These are phyloP conservation scores for Sclerospora graminicola DNA, from an alignment of 352 stramenopile species.

Conservation along the genomic window DNA sequence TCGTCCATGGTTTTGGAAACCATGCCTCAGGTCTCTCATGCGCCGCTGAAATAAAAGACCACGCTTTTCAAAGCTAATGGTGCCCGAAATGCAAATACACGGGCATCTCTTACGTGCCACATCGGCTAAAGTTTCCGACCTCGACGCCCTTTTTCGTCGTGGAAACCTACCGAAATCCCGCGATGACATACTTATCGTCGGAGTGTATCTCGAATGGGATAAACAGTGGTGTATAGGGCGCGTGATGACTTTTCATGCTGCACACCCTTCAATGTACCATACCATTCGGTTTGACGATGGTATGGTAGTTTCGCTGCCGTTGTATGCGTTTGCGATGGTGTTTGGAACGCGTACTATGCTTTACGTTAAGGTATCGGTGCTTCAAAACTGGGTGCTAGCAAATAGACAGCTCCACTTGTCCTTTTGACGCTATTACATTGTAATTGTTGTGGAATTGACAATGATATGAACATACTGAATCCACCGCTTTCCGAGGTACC, in stretches of 20 bases:
- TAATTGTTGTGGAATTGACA: constrained; percentile 62
- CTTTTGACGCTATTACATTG: constrained; percentile 47
- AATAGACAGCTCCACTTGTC: constrained; percentile 1
- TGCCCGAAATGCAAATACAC: constrained; percentile 76
- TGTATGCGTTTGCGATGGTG: constrained; percentile 63
- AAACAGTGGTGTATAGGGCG: constrained; percentile 71
- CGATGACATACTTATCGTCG: constrained; percentile 53
- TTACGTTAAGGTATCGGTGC: constrained; percentile 51
- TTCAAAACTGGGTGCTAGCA: constrained; percentile 36
- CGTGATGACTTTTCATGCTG: constrained; percentile 48
- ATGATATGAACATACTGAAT: constrained; percentile 39
- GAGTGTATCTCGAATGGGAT: constrained; percentile 61
- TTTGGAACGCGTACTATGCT: constrained; percentile 55
- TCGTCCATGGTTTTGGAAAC: constrained; percentile 63
- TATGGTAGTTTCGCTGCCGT: constrained; percentile 36
- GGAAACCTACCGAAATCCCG: constrained; percentile 37
- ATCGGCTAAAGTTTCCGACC: constrained; percentile 50
- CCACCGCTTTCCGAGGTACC: constrained; percentile 39
- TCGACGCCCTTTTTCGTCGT: constrained; percentile 27
- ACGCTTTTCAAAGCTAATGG: constrained; percentile 78
- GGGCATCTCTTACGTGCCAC: constrained; percentile 51
- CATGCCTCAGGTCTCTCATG: constrained; percentile 57
- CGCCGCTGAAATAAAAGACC: constrained; percentile 69
- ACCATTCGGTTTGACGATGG: constrained; percentile 67
- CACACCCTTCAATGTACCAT: constrained; percentile 38